Base-by-base conservation (phyloP, 78 protist species). In the Dictyostelium capitatum region DNA sequence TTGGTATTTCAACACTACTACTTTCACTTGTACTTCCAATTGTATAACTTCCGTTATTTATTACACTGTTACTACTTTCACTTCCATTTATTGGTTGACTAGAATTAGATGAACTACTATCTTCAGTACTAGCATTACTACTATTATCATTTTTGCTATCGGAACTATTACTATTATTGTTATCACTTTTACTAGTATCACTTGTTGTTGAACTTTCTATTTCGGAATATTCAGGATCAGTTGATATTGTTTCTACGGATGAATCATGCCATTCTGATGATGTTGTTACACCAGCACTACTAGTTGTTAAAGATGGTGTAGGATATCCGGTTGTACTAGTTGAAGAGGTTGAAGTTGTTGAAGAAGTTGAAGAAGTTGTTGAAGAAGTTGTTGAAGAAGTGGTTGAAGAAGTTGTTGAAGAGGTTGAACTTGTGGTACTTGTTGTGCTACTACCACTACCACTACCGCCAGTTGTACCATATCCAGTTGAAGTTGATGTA, bases 11-110 rank as follows among this genome's bases (percentile, higher is more conserved):
- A 3, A 3, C 43, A 37, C 1, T 37, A 37, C 43, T 37, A 37
- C 43, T 37, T 37, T 37, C 43, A 2, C 43, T 2, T 37, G 43
- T 37, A 2, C 43, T 37, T 37, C 43, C 43, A 37, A 2, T 10
- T n/a, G 70, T 25, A 62, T 62, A 23, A 25, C 70, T 62, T 23
- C 70, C 70, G 23, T 62, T 62, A 62, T 62, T 62, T 15, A 53
- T 53, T 14, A 5, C n/a, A 56, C 64, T 57, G 20, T 6, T 57
- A 7, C 67, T n/a, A 57, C 10, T n/a, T n/a, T 28, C 23, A 15
- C 23, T 15, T 5, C 12, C 59, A 57, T 20, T 5, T 14, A 7
- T 57, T n/a, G 15, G 20, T 19, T 9, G 10, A 19, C 28, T 56
- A 53, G 25, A 17, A 19, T 20, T 56, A 56, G 28, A 19, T 0